Evolutionary conservation across 2,329 filamentous ascomycete genomes (phyloP).

Genomic region (Aspergillus calidoustus): DNA sequence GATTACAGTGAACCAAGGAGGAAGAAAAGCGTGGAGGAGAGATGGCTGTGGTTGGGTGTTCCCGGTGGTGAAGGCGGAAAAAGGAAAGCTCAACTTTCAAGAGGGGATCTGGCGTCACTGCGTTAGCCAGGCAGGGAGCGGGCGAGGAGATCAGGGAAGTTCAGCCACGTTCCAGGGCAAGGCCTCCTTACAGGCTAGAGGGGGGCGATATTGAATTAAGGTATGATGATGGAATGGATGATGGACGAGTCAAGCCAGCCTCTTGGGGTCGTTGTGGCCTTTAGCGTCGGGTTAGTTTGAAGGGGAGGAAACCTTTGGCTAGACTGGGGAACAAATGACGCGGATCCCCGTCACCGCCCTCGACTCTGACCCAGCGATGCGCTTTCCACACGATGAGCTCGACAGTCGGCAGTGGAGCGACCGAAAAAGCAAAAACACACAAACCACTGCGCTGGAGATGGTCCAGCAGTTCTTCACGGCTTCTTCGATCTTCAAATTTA

Average conservation of each 20-base stretch:
- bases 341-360: conserved; percentile 32
- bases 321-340: conserved; percentile 25
- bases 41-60: conserved; percentile 27
- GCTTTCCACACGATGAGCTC: neutral
- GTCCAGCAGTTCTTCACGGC: neutral
- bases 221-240: conserved; percentile 13
- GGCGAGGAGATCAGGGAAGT: conserved; percentile 23
- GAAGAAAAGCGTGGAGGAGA: conserved; percentile 19
- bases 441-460: neutral
- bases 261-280: neutral
- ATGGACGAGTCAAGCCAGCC: neutral
- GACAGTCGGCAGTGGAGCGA: neutral
- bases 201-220: conserved; percentile 5
- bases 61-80: conserved; percentile 17
- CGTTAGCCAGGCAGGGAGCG: conserved; percentile 16
- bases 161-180: conserved; percentile 34
- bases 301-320: conserved; percentile 15
- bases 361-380: conserved; percentile 4
- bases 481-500: neutral
- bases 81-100: conserved; percentile 14
- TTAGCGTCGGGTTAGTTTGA: conserved; percentile 13
- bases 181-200: conserved; percentile 37
- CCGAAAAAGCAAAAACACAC: conserved; percentile 1
- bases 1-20: conserved; percentile 21
- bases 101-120: conserved; percentile 34